Base-by-base conservation (phyloP, 2,329 filamentous ascomycete genomes). In the Blumeriella jaapii region DNA sequence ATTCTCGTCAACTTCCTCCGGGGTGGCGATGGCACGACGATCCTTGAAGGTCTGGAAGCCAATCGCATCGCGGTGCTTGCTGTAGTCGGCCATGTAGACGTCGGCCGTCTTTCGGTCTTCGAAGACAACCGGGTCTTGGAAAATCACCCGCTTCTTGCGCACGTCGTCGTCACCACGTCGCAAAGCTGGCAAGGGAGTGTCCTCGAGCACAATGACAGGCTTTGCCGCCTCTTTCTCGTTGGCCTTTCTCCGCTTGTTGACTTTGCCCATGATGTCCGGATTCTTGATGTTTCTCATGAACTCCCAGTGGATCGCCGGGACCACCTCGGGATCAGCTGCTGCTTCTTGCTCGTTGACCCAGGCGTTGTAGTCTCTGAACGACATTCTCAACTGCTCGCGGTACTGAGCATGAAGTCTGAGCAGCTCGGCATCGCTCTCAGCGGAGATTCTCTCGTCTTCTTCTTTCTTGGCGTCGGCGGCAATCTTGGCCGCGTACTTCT, bases 51-150 rank as follows among this genome's bases (percentile, higher is more conserved):
- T 71, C 50, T 79, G 75, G 22, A 62, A 61, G 13, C 72, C 71
- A 39, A 76, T 62, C 54, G 70, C 71, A 40, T 64, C 65, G 2
- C 67, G 64, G 33, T 72, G 67, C 7, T 67, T 62, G 45, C 77
- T 72, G 45, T 76, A 73, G 40, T 74, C 68, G 46, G 77, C 76
- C 11, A 68, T 67, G 48, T 77, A 78, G 1, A 66, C 62, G 41
- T 68, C 62, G 6, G 74, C 71, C 64, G 55, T 77, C 71, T 50
- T 78, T 68, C 34, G 45, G 30, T 52, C 49, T 16, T 55, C 50
- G 24, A 50, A 55, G 10, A 48, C 48, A 9, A 47, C 40, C 6
- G 41, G 40, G 34, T 50, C 48, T 17, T 49, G 39, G 3, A 50
- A 27, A 9, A 46, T 28, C 27, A 51, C 48, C 12, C 49, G 44